Evolutionary conservation across 208 protist species (phyloP).

Genomic region (Naegleria fowleri): DNA sequence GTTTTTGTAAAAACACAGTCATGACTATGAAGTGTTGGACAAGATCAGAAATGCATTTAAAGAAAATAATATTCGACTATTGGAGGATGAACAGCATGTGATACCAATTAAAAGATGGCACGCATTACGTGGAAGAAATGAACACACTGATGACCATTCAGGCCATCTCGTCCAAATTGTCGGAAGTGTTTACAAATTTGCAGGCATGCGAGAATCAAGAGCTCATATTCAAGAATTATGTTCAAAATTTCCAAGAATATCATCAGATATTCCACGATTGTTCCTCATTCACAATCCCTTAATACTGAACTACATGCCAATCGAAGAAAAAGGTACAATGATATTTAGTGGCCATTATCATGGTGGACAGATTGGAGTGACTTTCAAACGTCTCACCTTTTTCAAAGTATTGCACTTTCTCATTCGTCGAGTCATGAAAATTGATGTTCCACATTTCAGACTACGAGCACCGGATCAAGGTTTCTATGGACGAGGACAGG

Average conservation of each 20-base stretch:
- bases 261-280: background rate
- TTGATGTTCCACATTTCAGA: background rate
- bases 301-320: background rate
- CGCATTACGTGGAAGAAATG: too few relatives aligned
- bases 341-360: background rate
- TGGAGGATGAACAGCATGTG: background rate
- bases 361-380: background rate
- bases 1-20: too few relatives aligned
- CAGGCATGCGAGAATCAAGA: background rate
- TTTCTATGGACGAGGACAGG: background rate
- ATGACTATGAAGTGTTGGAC: background rate
- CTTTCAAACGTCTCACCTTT: background rate
- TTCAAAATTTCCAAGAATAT: background rate
- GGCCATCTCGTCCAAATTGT: background rate
- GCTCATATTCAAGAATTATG: background rate
- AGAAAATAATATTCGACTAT: background rate
- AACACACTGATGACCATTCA: too few relatives aligned
- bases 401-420: background rate
- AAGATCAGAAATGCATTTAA: background rate
- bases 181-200: background rate
- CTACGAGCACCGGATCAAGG: background rate
- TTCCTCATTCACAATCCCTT: constrained; percentile 13
- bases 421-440: background rate
- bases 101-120: background rate
- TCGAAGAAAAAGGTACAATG: background rate